Evolutionary conservation across 1,139 yeast genomes (phyloP).

Genomic region (Chernovozyma aurita): DNA sequence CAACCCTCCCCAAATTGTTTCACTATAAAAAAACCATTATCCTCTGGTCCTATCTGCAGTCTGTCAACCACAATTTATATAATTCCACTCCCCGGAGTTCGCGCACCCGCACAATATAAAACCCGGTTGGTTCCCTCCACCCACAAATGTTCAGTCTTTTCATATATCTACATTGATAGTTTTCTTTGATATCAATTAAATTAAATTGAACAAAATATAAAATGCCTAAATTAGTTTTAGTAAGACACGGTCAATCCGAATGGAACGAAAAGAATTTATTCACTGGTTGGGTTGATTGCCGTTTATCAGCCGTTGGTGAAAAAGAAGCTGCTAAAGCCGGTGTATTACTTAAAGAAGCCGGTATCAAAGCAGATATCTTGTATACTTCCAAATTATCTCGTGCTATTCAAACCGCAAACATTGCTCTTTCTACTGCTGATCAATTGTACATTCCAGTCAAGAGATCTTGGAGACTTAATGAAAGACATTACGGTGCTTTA

Average conservation of each 20-base stretch:
- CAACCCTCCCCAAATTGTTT: too few relatives aligned
- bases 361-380: conserved; percentile 78
- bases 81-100: conserved; percentile 7
- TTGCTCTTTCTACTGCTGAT: conserved; percentile 86
- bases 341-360: conserved; percentile 83
- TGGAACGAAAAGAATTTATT: conserved; percentile 98
- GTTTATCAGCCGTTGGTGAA: conserved; percentile 78
- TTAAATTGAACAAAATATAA: conserved; percentile 5
- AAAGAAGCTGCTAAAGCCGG: conserved; percentile 95
- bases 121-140: conserved; percentile 1
- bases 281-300: conserved; percentile 99
- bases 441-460: conserved; percentile 88
- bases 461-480: conserved; percentile 97
- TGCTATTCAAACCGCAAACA: conserved; percentile 97
- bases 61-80: too few relatives aligned
- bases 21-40: too few relatives aligned
- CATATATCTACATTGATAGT: not conserved
- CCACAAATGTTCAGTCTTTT: not conserved
- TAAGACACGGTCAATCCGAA: conserved; percentile 98
- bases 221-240: conserved; percentile 71
- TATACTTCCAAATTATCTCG: conserved; percentile 91
- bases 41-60: conserved; percentile 1
- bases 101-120: conserved; percentile 6
- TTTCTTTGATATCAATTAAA: not conserved
- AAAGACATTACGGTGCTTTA: conserved; percentile 98